Conservation (phyloP, 768 basidiomycete species). For the Leccinum disarticulatum region DNA sequence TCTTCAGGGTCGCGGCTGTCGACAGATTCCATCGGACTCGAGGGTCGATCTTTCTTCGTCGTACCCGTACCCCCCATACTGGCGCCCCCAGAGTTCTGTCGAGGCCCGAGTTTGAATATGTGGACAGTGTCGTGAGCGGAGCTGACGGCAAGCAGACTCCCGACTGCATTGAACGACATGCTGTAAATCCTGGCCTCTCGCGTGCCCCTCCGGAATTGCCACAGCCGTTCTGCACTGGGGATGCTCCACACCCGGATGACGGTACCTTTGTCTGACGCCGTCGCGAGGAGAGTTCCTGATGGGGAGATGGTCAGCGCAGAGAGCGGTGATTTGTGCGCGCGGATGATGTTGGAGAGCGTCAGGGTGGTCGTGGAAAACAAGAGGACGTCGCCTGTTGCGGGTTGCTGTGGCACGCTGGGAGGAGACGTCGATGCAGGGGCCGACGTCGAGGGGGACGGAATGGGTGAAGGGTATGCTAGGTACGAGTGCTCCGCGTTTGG, state of each 20-base stretch:
- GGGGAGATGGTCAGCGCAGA: conserved; percentile 84
- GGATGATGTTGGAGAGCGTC: conserved; percentile 92
- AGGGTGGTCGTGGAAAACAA: conserved; percentile 92
- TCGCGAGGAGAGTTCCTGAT: conserved; percentile 87
- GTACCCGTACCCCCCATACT: background rate
- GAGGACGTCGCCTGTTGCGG: conserved; percentile 77
- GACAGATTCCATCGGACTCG: conserved; percentile 65
- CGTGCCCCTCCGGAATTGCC: conserved; percentile 92
- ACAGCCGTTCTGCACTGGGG: conserved; percentile 89
- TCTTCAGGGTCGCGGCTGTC: conserved; percentile 59
- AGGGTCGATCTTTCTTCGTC: conserved; percentile 35
- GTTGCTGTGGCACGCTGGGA: conserved; percentile 44
- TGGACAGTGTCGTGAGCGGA: conserved; percentile 95
- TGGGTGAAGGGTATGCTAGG: conserved; percentile 94
- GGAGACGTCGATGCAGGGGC: conserved; percentile 39
- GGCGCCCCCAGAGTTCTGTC: conserved; percentile 22
- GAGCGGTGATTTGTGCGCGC: conserved; percentile 94
- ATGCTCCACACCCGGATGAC: conserved; percentile 94
- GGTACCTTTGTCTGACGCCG: conserved; percentile 92
- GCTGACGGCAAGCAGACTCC: conserved; percentile 84
- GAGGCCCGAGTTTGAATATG: conserved; percentile 81
- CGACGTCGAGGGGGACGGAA: conserved; percentile 76
- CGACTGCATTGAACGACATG: conserved; percentile 81
- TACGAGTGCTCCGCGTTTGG: conserved; percentile 92
- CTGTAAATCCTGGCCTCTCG: conserved; percentile 84